These are phyloP conservation scores for Amanita thiersii DNA, from an alignment of 768 basidiomycete genomes.

Conservation along the genomic window DNA sequence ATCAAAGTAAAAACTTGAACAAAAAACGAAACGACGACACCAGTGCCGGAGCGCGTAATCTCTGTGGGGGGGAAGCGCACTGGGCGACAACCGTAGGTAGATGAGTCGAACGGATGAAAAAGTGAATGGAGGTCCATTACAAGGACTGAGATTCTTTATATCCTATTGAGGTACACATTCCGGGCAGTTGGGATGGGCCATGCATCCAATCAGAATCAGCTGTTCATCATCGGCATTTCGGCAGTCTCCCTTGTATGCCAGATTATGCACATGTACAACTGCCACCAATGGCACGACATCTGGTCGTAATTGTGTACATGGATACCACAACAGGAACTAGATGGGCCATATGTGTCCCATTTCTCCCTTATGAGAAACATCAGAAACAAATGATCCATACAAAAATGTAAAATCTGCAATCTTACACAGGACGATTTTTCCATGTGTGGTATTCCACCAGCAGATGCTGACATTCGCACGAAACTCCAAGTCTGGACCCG, in stretches of 20 bases:
- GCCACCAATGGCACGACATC: neutral
- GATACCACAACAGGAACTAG: too few species aligned
- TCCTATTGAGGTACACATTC: too few species aligned
- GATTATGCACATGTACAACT: neutral
- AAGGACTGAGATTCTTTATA: neutral
- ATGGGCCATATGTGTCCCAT: too few species aligned
- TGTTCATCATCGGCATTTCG: neutral
- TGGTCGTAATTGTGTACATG: too few species aligned
- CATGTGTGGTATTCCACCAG: too few species aligned
- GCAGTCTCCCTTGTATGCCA: too few species aligned
- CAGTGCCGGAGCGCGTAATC: slow-evolving; percentile 1
- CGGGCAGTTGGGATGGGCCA: neutral
- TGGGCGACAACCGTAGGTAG: slow-evolving; percentile 6
- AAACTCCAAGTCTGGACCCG: too few species aligned
- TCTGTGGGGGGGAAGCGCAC: slow-evolving; percentile 5
- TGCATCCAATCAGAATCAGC: neutral
- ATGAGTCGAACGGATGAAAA: neutral
- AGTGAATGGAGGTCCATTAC: neutral
- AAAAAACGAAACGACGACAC: slow-evolving; percentile 3
- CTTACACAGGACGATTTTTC: too few species aligned
- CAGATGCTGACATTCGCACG: too few species aligned
- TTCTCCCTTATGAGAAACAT: too few species aligned
- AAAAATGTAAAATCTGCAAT: too few species aligned
- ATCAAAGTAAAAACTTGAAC: slow-evolving; percentile 1
- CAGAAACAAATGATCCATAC: too few species aligned